Evolutionary conservation across 2,329 filamentous ascomycete genomes (phyloP).

Genomic region (Xylaria multiplex): DNA sequence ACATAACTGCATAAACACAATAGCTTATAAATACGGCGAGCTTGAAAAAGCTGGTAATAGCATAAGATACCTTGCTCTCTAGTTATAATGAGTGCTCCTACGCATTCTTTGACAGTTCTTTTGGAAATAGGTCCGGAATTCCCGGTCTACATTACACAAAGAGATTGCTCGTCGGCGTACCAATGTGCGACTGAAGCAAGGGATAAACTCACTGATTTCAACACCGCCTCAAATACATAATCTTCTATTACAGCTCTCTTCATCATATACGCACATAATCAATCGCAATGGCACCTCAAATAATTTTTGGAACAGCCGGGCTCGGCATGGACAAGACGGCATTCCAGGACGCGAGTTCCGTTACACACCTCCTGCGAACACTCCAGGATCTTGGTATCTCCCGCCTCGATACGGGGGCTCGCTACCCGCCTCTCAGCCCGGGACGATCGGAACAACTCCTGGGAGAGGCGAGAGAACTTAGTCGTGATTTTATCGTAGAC

Average conservation of each 20-base stretch:
- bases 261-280: not conserved
- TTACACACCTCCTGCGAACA: constrained; percentile 36
- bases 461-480: constrained; percentile 43
- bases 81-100: not conserved
- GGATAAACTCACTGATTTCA: no score
- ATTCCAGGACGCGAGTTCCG: constrained; percentile 42
- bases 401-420: constrained; percentile 45
- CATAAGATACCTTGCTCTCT: not conserved
- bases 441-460: constrained; percentile 49
- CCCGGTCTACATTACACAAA: no score
- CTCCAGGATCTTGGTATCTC: constrained; percentile 37
- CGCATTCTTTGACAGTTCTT: no score
- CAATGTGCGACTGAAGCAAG: no score
- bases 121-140: no score
- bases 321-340: constrained; percentile 45
- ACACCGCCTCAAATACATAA: not conserved
- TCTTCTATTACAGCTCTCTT: not conserved
- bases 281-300: constrained; percentile 41
- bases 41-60: not conserved
- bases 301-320: constrained; percentile 46
- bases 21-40: not conserved
- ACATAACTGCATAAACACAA: not conserved
- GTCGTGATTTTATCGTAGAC: constrained; percentile 47
- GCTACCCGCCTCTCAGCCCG: constrained; percentile 49
- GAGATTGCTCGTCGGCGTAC: no score